Evolutionary conservation across 768 basidiomycete genomes (phyloP).

Genomic region (Phanerodontia chrysosporium): DNA sequence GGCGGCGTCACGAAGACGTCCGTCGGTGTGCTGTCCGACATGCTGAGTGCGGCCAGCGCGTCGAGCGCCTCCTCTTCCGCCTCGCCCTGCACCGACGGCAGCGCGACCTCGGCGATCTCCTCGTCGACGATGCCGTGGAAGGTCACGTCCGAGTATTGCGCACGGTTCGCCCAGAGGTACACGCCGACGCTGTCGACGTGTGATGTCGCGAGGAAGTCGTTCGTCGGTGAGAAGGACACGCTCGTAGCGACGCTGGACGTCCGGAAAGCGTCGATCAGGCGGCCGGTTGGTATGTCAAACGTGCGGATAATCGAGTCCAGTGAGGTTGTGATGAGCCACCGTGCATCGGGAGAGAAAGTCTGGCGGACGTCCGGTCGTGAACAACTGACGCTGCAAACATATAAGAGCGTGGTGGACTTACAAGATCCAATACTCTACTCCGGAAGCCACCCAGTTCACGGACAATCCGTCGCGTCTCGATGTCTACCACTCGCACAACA

Average conservation of each 20-base stretch:
- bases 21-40: constrained; percentile 48
- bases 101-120: constrained; percentile 53
- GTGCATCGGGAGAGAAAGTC: constrained; percentile 93
- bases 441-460: constrained; percentile 84
- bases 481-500: constrained; percentile 80
- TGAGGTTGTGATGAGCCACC: constrained; percentile 88
- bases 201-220: constrained; percentile 92
- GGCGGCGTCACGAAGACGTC: constrained; percentile 84
- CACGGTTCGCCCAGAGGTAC: constrained; percentile 97
- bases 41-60: constrained; percentile 58
- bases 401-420: constrained; percentile 33
- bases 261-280: constrained; percentile 87
- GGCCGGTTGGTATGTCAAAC: constrained; percentile 91
- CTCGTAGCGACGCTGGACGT: constrained; percentile 86
- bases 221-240: constrained; percentile 89
- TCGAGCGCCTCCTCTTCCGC: constrained; percentile 81
- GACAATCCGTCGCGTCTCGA: constrained; percentile 84
- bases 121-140: constrained; percentile 81
- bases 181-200: constrained; percentile 94
- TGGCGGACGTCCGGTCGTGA: constrained; percentile 28
- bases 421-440: constrained; percentile 85
- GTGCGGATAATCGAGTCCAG: constrained; percentile 91
- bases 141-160: constrained; percentile 85
- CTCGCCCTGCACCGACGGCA: constrained; percentile 83
- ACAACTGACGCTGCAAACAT: not conserved